Evolutionary conservation across 2,329 filamentous ascomycete genomes (phyloP).

Genomic region (Cladosporium velox): DNA sequence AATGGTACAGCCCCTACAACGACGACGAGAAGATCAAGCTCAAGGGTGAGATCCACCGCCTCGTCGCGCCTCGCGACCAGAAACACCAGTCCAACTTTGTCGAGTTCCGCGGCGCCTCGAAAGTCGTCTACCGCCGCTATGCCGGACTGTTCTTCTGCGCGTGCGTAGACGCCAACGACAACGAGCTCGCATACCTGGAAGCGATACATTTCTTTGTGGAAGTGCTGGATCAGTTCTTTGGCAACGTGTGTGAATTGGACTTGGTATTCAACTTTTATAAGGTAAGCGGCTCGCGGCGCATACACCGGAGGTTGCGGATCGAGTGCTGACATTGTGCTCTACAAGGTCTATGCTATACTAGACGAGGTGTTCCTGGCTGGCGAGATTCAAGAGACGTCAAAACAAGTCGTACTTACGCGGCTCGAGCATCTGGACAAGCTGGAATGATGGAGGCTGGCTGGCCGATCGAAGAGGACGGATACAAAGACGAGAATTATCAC

Average conservation of each 20-base stretch:
- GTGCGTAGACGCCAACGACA: constrained; percentile 98
- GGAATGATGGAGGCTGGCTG: constrained; percentile 57
- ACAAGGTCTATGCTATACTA: constrained; percentile 88
- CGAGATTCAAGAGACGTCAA: constrained; percentile 98
- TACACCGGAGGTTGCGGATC: background rate
- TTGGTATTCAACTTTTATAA: constrained; percentile 75
- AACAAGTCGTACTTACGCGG: constrained; percentile 92
- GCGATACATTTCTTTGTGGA: constrained; percentile 99
- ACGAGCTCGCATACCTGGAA: constrained; percentile 94
- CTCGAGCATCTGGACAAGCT: constrained; percentile 95
- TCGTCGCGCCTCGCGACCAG: constrained; percentile 95
- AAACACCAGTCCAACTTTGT: constrained; percentile 99
- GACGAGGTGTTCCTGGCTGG: constrained; percentile 97
- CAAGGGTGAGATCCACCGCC: constrained; percentile 98
- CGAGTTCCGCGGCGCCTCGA: constrained; percentile 83
- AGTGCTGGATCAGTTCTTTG: constrained; percentile 97
- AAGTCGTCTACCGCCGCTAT: constrained; percentile 96
- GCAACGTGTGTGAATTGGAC: constrained; percentile 97
- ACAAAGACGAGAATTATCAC: background rate
- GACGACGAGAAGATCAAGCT: constrained; percentile 99
- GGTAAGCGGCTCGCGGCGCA: constrained; percentile 45
- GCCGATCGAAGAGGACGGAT: background rate
- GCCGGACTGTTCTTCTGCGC: constrained; percentile 99
- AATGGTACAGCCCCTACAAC: constrained; percentile 98
- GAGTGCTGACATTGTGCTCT: constrained; percentile 20